Evolutionary conservation across 2,329 filamentous ascomycete genomes (phyloP).

Genomic region (Fusarium sp.): DNA sequence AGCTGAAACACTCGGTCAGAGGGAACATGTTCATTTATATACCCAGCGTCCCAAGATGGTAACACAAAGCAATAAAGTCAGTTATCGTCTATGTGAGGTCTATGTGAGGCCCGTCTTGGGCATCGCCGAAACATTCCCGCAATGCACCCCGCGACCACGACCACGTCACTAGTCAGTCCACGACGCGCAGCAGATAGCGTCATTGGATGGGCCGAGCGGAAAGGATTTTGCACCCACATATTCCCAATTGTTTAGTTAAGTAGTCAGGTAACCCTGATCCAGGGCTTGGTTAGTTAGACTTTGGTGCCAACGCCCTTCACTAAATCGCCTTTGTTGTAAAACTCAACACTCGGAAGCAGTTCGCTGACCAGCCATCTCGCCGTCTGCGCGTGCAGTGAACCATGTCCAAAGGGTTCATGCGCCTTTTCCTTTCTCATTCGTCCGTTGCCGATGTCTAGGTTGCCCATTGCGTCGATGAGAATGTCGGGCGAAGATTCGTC

Average conservation of each 20-base stretch:
- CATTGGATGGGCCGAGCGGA: conserved; percentile 5
- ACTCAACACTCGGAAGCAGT: conserved; percentile 61
- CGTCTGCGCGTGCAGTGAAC: conserved; percentile 68
- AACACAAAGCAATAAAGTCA: not conserved
- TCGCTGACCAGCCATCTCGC: conserved; percentile 69
- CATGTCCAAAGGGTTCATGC: conserved; percentile 66
- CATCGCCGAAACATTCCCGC: not conserved
- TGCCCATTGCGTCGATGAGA: conserved; percentile 46
- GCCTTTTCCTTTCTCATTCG: conserved; percentile 58
- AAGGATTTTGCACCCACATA: not conserved
- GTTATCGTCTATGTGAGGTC: not conserved
- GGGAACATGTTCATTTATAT: not conserved
- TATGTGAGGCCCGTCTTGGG: conserved; percentile 15
- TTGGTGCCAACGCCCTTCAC: conserved; percentile 59
- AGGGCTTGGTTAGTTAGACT: conserved; percentile 14
- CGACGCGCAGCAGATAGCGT: not conserved
- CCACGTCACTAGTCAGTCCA: conserved; percentile 29
- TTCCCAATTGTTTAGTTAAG: not conserved
- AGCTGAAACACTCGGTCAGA: not conserved
- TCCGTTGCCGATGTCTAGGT: conserved; percentile 43
- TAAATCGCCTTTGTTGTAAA: conserved; percentile 63
- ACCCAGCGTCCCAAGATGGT: not conserved
- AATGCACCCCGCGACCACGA: conserved; percentile 10
- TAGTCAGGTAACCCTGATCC: not conserved
- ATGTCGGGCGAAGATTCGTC: conserved; percentile 27